Conservation (phyloP, 1,139 yeast genomes). For the Sugiyamaella sp. region DNA sequence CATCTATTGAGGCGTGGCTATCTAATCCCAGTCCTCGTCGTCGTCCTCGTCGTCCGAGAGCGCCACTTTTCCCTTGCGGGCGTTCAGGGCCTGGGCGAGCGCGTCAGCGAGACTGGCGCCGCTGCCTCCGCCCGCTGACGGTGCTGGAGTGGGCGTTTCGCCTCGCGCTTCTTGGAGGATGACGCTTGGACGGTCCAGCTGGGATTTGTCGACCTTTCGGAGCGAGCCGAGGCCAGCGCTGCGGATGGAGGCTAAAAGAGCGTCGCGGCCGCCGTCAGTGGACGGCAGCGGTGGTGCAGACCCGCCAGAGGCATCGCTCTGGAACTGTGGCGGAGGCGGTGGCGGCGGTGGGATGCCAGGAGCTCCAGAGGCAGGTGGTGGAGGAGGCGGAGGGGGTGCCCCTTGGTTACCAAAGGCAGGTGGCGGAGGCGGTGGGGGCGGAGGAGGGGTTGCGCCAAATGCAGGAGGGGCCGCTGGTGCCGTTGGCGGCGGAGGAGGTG, state of each 20-base stretch:
- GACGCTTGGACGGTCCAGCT: conserved; percentile 76
- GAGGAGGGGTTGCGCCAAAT: conserved; percentile 39
- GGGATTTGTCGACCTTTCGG: conserved; percentile 79
- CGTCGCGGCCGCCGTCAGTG: conserved; percentile 70
- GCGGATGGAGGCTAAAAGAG: conserved; percentile 83
- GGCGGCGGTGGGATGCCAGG: conserved; percentile 42
- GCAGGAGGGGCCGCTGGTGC: conserved; percentile 42
- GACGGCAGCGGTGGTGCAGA: conserved; percentile 43
- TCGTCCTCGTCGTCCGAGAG: conserved; percentile 87
- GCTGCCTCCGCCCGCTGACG: conserved; percentile 47
- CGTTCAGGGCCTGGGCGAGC: conserved; percentile 78
- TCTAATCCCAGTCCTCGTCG: conserved; percentile 61
- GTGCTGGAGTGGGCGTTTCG: conserved; percentile 46
- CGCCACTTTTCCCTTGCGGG: conserved; percentile 80
- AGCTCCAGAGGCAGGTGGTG: conserved; percentile 36
- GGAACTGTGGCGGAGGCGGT: conserved; percentile 49
- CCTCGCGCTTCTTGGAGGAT: conserved; percentile 73
- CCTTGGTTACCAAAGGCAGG: conserved; percentile 34
- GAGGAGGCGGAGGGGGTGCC: conserved; percentile 41
- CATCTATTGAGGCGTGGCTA: not conserved
- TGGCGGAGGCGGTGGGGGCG: conserved; percentile 35
- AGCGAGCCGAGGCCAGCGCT: conserved; percentile 71
- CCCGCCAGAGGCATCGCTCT: conserved; percentile 40
- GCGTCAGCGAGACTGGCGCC: conserved; percentile 81
- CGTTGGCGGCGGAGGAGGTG: conserved; percentile 34